Base-by-base conservation (phyloP, 2,329 filamentous ascomycete species). In the Macrophomina tecta region DNA sequence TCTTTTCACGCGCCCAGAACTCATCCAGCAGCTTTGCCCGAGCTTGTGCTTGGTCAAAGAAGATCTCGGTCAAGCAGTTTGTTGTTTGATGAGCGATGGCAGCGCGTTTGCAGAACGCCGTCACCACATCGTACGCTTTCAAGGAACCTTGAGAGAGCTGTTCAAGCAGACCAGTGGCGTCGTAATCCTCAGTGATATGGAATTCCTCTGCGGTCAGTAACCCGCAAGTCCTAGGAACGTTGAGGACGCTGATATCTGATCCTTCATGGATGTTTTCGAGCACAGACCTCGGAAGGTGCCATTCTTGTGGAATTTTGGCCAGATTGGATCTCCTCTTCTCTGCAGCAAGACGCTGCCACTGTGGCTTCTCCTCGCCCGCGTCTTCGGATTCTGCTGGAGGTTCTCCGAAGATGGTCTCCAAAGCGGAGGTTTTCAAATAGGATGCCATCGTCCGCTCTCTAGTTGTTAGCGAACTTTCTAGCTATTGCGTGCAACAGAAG, bases 31-130 rank as follows among this genome's bases (percentile, higher is more conserved):
- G 73, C 65, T 69, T 71, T 4, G 81, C 82, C 23, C 75, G 69
- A 7, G 71, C 73, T 0, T 82, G 69, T 0, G 81, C 81, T 46
- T 78, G 74, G 4, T 78, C 75, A 67, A 82, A 82, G 70, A 81
- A 74, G 14, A 81, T 79, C 69, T 83, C 81, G 2, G 80, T 82
- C 9, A 81, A 65, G 64, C 80, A 82, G 65, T 76, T 79, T 14
- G 75, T 79, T 18, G 87, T 75, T 71, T 89, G 87, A 66, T 90
- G 87, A 0, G 87, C 87, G 52, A 85, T 80, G 1, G 82, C 80
- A 1, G 83, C 82, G 5, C 83, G 77, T 69, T 85, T 84, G 70
- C 82, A 83, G 70, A 85, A 90, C 0, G 86, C 87, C 16, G 73
- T 77, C 1, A 81, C 78, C 1, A 88, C 85, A 14, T 85, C 80